These are phyloP conservation scores for Aspergillus pseudoviridinutans DNA, from an alignment of 2,329 filamentous ascomycete genomes.

Conservation along the genomic window DNA sequence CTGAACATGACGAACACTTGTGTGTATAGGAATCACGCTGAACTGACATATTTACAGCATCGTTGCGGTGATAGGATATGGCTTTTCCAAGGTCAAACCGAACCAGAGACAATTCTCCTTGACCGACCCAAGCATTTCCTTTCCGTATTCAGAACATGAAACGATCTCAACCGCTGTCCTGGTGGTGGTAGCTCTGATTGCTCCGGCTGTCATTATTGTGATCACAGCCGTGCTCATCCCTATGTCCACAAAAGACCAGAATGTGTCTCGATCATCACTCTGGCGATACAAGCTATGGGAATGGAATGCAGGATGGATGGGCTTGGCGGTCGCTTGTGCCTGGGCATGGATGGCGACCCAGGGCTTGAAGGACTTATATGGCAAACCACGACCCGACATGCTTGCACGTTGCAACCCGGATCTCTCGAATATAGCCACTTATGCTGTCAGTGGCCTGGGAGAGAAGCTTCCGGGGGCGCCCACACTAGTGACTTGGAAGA, in stretches of 20 bases:
- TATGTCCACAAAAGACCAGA: slow-evolving; percentile 61
- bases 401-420: slow-evolving; percentile 74
- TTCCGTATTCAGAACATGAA: slow-evolving; percentile 66
- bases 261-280: slow-evolving; percentile 60
- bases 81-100: slow-evolving; percentile 58
- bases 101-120: slow-evolving; percentile 69
- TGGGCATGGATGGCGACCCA: slow-evolving; percentile 76
- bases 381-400: slow-evolving; percentile 62
- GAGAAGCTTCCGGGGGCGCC: slow-evolving; percentile 52
- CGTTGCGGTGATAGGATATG: slow-evolving; percentile 56
- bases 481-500: slow-evolving; percentile 68
- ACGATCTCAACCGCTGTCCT: slow-evolving; percentile 67
- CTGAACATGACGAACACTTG: background rate
- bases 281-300: slow-evolving; percentile 89
- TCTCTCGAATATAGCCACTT: slow-evolving; percentile 55
- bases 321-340: slow-evolving; percentile 68
- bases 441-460: slow-evolving; percentile 61
- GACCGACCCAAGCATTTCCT: slow-evolving; percentile 73
- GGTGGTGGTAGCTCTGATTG: slow-evolving; percentile 57
- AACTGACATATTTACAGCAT: slow-evolving; percentile 35
- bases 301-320: slow-evolving; percentile 79
- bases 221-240: slow-evolving; percentile 68
- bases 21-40: background rate
- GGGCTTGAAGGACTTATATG: slow-evolving; percentile 73
- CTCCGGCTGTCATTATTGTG: slow-evolving; percentile 65